Percentiles rank a stretch among this genome's conserved stretches.
These are phyloP conservation scores for Leccinum griseonigrum DNA, from an alignment of 1,284 basidiomycete species.

Conservation along the genomic window DNA sequence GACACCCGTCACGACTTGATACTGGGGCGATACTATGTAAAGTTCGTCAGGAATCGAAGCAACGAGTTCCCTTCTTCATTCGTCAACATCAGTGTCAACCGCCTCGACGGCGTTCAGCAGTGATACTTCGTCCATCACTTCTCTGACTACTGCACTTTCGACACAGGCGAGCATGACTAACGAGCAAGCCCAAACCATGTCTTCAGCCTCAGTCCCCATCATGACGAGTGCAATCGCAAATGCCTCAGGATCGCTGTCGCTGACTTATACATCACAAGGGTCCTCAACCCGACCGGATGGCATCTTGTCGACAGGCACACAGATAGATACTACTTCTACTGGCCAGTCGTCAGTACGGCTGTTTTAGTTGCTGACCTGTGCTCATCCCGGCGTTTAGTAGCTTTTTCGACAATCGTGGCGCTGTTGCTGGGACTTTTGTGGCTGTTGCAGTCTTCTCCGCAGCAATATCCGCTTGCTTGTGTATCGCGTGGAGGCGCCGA, in stretches of 20 bases:
- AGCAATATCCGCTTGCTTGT: constrained; percentile 34
- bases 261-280: constrained; percentile 37
- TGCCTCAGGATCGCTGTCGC: constrained; percentile 42
- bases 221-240: constrained; percentile 26
- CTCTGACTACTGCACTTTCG: not conserved
- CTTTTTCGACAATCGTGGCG: constrained; percentile 54
- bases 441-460: constrained; percentile 46
- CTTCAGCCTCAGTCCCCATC: constrained; percentile 39
- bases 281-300: constrained; percentile 44
- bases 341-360: constrained; percentile 20
- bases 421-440: constrained; percentile 57
- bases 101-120: not conserved
- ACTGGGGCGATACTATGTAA: not conserved
- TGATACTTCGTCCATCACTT: not conserved
- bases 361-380: not conserved
- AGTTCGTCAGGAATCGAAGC: not conserved
- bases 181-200: constrained; percentile 40
- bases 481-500: constrained; percentile 41
- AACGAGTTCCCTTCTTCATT: not conserved
- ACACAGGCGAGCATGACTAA: constrained; percentile 1
- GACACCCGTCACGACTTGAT: not conserved
- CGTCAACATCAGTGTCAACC: not conserved
- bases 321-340: constrained; percentile 28
- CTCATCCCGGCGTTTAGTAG: constrained; percentile 32
- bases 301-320: constrained; percentile 44